Evolutionary conservation across 768 basidiomycete genomes (phyloP), one percentile per base, ranked within the genome.

Genomic region (Candolleomyces aberdarensis): DNA sequence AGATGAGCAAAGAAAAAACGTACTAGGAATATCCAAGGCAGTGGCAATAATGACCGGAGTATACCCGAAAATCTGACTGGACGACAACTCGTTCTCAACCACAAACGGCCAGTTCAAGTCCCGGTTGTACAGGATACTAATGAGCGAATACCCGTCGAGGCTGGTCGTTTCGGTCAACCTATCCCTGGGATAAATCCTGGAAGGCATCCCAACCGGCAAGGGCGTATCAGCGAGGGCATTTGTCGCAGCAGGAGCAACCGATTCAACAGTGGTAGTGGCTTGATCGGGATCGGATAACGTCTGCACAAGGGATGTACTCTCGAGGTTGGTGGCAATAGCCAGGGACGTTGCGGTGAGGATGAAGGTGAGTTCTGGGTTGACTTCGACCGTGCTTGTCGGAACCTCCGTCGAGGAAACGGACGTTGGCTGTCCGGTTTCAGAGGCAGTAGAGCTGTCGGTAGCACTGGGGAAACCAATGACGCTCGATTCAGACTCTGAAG

Each of bases 41-140:
- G 65, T 70, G 1, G 65, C 59, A 31, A 81, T 69, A 49, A 80
- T 69, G 0, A 67, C 29, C 1, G 93, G 92, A 58, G 88, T 75
- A 67, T 80, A 88, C 13, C 82, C 84, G 68, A 98, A 91, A 47
- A 98, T 79, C 75, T 98, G 92, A 52, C 81, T 87, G 2, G 84
- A 79, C 0, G 90, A 82, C 58, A 87, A 77, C 8, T 73, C 61
- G 61, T 78, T 85, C 14, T 64, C 64, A 44, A 86, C 83, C 4
- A 94, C 89, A 64, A 86, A 92, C 0, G 65, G 19, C 94, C 94
- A 96, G 59, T 80, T 81, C 61, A 95, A 75, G 22, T 61, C 66
- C 4, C 67, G 50, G 57, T 85, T 80, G 72, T 93, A 89, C 62
- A 92, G 66, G 44, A 96, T 66, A 56, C 82, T 88, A 70, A 94